A percentile compares a stretch with the other conserved stretches of the same genome.
Evolutionary conservation across 2,329 filamentous ascomycete genomes (phyloP).

Genomic region (Cladophialophora yegresii): DNA sequence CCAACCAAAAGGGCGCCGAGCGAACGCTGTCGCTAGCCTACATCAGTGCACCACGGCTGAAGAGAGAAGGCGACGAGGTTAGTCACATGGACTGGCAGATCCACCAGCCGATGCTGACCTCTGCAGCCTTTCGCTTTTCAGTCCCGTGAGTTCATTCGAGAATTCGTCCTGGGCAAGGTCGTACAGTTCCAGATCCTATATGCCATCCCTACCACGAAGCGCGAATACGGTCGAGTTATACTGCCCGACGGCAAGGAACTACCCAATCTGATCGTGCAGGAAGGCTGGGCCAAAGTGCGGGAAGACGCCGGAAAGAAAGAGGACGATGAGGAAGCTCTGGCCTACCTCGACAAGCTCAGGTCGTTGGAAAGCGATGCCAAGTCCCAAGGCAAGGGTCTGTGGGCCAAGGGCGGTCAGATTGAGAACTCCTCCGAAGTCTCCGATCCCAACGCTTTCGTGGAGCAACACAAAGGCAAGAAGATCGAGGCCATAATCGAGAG

Average conservation of each 20-base stretch:
- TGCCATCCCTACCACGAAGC: slow-evolving; percentile 71
- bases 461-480: slow-evolving; percentile 80
- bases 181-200: slow-evolving; percentile 85
- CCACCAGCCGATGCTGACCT: slow-evolving; percentile 18
- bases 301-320: slow-evolving; percentile 93
- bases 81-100: slow-evolving; percentile 32
- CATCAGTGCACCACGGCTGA: slow-evolving; percentile 82
- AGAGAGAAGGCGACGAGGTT: slow-evolving; percentile 84
- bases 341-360: slow-evolving; percentile 75
- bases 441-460: slow-evolving; percentile 72
- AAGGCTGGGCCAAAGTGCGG: slow-evolving; percentile 89
- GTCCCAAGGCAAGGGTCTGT: slow-evolving; percentile 77
- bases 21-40: slow-evolving; percentile 87
- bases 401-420: slow-evolving; percentile 66
- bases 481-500: slow-evolving; percentile 87
- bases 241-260: slow-evolving; percentile 74
- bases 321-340: slow-evolving; percentile 71
- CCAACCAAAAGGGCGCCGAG: slow-evolving; percentile 78
- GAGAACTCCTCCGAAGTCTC: slow-evolving; percentile 79
- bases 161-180: slow-evolving; percentile 79
- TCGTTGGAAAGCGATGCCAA: slow-evolving; percentile 76
- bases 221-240: slow-evolving; percentile 79
- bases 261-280: slow-evolving; percentile 79
- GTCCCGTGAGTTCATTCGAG: slow-evolving; percentile 88
- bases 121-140: slow-evolving; percentile 78